phyloP scores from a whole-genome alignment of 1,139 yeast genomes.

The Yamadazyma spencermartinsiae region DNA sequence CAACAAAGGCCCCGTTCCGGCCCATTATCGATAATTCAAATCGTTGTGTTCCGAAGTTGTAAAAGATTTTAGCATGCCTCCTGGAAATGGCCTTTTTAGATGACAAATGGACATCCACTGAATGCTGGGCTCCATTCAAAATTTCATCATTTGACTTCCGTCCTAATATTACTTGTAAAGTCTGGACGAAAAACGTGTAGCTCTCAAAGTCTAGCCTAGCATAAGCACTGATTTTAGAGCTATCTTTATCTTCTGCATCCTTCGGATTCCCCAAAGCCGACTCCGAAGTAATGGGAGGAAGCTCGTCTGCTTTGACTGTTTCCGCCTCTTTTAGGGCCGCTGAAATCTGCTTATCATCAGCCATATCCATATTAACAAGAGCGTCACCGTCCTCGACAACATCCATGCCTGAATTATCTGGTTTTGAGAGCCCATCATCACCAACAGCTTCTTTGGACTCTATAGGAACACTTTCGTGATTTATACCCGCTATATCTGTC shows the following conservation, averaged over 20 bases:
- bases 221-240: conserved; percentile 78
- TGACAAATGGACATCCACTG: conserved; percentile 90
- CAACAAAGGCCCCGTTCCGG: conserved; percentile 94
- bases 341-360: neutral
- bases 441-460: neutral
- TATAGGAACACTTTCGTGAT: neutral
- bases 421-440: neutral
- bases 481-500: neutral
- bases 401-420: neutral
- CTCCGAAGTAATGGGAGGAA: conserved; percentile 22
- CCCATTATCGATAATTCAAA: conserved; percentile 91
- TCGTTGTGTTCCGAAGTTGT: conserved; percentile 91
- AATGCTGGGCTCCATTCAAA: conserved; percentile 48
- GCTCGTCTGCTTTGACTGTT: neutral
- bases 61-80: conserved; percentile 90
- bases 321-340: neutral
- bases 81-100: conserved; percentile 89
- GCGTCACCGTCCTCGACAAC: neutral
- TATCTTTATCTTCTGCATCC: conserved; percentile 22
- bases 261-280: conserved; percentile 20
- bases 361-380: neutral
- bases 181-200: conserved; percentile 92
- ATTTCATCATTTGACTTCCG: conserved; percentile 77
- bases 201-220: conserved; percentile 92
- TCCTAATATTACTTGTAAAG: conserved; percentile 89